Evolutionary conservation across 192 early-diverging fungal genomes (phyloP), one percentile per base, ranked within the genome.

Genomic region (Jimgerdemannia lactiflua): DNA sequence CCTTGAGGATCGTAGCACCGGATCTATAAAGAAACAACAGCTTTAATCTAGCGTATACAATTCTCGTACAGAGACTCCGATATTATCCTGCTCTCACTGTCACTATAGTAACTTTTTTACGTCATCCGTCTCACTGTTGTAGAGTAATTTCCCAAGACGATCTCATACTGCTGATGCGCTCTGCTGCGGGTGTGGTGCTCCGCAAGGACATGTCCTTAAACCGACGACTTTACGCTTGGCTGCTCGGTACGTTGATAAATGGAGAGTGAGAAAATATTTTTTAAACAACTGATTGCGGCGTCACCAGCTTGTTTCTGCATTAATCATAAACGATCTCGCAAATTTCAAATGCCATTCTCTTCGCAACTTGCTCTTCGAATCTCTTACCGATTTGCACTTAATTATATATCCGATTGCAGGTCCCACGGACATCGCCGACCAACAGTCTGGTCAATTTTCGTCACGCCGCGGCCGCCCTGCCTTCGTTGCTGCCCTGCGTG

Each of bases 191-290:
- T 39, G 96, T 97, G 18, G 94, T 97, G 8, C 74, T 97, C 70
- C 83, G 92, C 42, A 94, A 93, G 76, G 97, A 98, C 79, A 97
- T 97, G 94, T 96, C 96, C 29, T 86, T 98, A 17, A 98, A 96
- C 74, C 81, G 95, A 66, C 79, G 97, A 49, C 84, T 98, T n/a
- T 97, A 96, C 78, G 87, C 94, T 3, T 98, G 97, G 97, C 79
- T 98, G 9, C 77, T 94, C 54, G 93, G 94, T 17, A 85, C 69
- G 43, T 70, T 75, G 49, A 18, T 7, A 9, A 68, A 18, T 41
- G 11, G 17, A 75, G 39, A 14, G 6, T 59, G 6, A 59, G 8
- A 10, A 59, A 14, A 59, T 59, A 14, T 59, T 59, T 54, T 54
- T 59, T 14, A 59, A 59, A 59, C 49, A 59, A 10, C 49, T 14